These are phyloP conservation scores for Thymus quinquecostatus DNA, from an alignment of 257 asterid species.

Conservation along the genomic window DNA sequence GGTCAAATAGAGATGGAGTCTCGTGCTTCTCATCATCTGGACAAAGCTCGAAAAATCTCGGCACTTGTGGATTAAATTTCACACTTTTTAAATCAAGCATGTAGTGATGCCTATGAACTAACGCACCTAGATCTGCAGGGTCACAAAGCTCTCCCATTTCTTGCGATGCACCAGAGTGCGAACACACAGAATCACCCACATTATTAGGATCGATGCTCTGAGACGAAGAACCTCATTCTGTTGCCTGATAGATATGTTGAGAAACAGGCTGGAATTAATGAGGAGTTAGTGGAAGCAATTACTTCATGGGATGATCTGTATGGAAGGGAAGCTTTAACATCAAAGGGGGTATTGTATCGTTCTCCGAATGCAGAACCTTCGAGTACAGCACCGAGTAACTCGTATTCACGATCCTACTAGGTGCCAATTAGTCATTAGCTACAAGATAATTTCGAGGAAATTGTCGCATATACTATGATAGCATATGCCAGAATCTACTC, in stretches of 20 bases:
- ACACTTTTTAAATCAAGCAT: too few relatives aligned
- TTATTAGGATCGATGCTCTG: conserved; percentile 2
- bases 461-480: background rate
- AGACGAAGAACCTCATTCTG: conserved; percentile 4
- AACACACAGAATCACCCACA: background rate
- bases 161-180: conserved; percentile 1
- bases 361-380: too few relatives aligned
- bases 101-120: background rate
- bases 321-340: conserved; percentile 40
- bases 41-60: conserved; percentile 13
- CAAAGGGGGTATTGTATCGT: conserved; percentile 7
- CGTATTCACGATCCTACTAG: background rate
- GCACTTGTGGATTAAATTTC: too few relatives aligned
- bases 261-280: background rate
- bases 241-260: conserved; percentile 1
- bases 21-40: conserved; percentile 49
- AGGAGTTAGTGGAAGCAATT: background rate
- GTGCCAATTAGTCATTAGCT: background rate
- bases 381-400: background rate
- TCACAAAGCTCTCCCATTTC: background rate
- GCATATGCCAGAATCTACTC: background rate
- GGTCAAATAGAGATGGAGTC: conserved; percentile 47
- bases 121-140: conserved; percentile 15
- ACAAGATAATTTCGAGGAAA: background rate
- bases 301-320: background rate